phyloP scores from a whole-genome alignment of 495 filamentous ascomycete genomes.

The Penicillium parvum region DNA sequence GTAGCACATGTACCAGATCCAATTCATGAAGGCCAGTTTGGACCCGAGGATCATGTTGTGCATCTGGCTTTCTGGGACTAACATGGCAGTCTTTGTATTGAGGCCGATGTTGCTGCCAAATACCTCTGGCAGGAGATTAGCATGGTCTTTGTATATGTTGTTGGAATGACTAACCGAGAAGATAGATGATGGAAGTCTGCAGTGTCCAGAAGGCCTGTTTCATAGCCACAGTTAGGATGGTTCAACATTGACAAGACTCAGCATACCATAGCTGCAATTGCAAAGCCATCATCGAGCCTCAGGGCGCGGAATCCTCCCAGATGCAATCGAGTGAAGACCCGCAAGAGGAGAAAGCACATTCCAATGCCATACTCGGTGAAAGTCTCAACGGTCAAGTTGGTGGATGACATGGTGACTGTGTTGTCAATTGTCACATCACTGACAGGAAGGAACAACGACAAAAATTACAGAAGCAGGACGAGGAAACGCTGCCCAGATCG shows the following conservation, averaged over 20 bases:
- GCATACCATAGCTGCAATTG: slow-evolving; percentile 20
- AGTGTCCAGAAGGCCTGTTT: slow-evolving; percentile 19
- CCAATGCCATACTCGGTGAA: slow-evolving; percentile 25
- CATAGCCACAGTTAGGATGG: background rate
- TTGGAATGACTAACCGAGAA: slow-evolving; percentile 13
- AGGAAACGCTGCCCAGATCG: too few relatives aligned
- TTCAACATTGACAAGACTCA: background rate
- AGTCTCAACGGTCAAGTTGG: slow-evolving; percentile 9
- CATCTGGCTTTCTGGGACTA: slow-evolving; percentile 15
- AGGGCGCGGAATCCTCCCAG: slow-evolving; percentile 14
- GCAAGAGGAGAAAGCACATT: slow-evolving; percentile 15
- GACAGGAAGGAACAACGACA: too few relatives aligned
- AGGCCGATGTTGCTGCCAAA: slow-evolving; percentile 22
- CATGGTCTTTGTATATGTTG: background rate
- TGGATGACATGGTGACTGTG: too few relatives aligned
- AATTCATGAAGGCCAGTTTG: slow-evolving; percentile 32
- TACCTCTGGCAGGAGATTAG: slow-evolving; percentile 6
- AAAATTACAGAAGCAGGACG: too few relatives aligned
- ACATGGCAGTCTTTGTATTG: slow-evolving; percentile 12
- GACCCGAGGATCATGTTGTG: slow-evolving; percentile 16
- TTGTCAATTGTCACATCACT: too few relatives aligned
- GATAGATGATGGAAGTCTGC: slow-evolving; percentile 14
- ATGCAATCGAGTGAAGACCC: slow-evolving; percentile 14
- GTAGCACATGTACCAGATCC: slow-evolving; percentile 49
- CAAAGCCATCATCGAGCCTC: slow-evolving; percentile 22